Base-by-base conservation (phyloP, 2,329 filamentous ascomycete genomes). In the Fusarium nanum region DNA sequence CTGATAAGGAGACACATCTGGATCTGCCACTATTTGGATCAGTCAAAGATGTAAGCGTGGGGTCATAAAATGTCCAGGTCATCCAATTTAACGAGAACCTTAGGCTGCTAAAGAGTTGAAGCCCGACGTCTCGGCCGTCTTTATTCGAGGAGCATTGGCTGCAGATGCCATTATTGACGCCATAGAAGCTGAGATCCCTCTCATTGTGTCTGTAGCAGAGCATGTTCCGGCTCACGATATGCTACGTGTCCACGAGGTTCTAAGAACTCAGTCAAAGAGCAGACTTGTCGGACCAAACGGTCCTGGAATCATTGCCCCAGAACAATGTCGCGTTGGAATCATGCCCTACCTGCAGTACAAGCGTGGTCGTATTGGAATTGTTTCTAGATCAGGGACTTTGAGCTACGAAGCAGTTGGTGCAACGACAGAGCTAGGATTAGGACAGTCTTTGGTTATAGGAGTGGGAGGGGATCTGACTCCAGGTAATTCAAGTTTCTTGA, bases 391-490 rank as follows among this genome's bases (percentile, higher is more conserved):
- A 1, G 92, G 92, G 2, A 95, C 92, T 0, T 81, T 95, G 42
- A 93, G 91, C 66, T 95, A 94, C 74, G 92, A 95, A 77, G 89
- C 92, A 3, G 92, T 94, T 2, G 92, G 90, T 0, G 90, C 91
- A 3, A 89, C 92, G 25, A 92, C 91, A 9, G 84, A 89, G 65
- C 89, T 88, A n/a, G 92, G 92, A 0, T 81, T 94, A 1, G 92
- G 92, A 0, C 92, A 95, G 78, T 93, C 91, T 74, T 81, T 94
- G 9, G 92, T 91, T 44, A 89, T 94, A 46, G 92, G 91, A 18
- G 91, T 94, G 83, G 92, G 92, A 5, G 92, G 92, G 4, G 92
- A 94, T 75, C 85, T 92, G 37, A 81, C 93, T 59, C 90, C 91
- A 3, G 91, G 91, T 80, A 65, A 12, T 11, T 14, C 2, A 5